Base-by-base conservation (phyloP, 768 basidiomycete species). In the Amylocystis lapponica region DNA sequence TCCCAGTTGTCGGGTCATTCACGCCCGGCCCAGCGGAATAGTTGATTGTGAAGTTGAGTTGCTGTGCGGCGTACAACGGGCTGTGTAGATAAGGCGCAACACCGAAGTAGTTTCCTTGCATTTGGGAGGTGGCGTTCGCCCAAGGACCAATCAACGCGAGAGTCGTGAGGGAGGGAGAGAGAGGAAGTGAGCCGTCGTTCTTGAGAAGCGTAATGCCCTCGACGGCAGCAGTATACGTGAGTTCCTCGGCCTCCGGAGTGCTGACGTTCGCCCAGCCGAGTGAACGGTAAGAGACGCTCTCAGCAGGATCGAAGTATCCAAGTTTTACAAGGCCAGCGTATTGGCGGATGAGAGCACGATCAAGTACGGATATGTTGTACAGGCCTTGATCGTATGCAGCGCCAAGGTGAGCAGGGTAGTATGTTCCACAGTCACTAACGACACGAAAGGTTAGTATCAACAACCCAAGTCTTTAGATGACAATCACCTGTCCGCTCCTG, bases 181-280 rank as follows among this genome's bases (percentile, higher is more conserved):
- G 63, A 3, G 81, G 82, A 2, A 85, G 63, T 5, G 68, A 70
- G 12, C 72, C 74, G 44, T 80, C 76, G 52, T 83, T 85, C 65
- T 83, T 83, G 13, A 83, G 63, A 5, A 83, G 65, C 14, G 77
- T 76, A 3, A 79, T 68, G 17, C 77, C 75, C 53, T 78, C 74
- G 4, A 70, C 58, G 3, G 77, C 77, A 21, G 72, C 75, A 39
- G 65, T 63, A 52, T 74, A 61, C 3, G 77, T 77, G 12, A 81
- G 66, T 14, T 64, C 52, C 47, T 74, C 74, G 1, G 77, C 68
- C 7, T 55, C 37, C 3, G 70, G 67, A 1, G 67, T 68, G 53
- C 77, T 74, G 48, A 81, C 66, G 44, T 73, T 66, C 5, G 62
- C 56, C 69, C 71, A 78, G 27, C 51, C 56, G 14, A 79, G 63